A percentile compares a stretch with the other conserved stretches of the same genome.
Evolutionary conservation across 1,139 yeast species (phyloP).

Genomic region (Candida albicans): DNA sequence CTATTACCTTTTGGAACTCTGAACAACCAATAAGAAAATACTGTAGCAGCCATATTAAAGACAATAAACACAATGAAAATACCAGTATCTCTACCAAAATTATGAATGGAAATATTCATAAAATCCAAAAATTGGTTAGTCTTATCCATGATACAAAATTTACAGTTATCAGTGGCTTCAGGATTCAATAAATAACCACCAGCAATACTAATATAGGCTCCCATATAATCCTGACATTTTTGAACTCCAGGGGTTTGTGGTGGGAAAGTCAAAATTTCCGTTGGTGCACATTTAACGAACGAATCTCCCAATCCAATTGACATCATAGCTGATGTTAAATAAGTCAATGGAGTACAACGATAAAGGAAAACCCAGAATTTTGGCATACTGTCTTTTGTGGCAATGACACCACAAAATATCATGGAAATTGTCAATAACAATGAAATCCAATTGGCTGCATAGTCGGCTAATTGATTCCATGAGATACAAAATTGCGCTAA

Average conservation of each 20-base stretch:
- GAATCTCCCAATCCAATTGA: conserved; percentile 39
- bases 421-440: conserved; percentile 30
- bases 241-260: conserved; percentile 46
- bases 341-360: conserved; percentile 58
- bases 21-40: conserved; percentile 68
- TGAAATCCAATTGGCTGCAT: conserved; percentile 36
- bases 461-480: conserved; percentile 37
- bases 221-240: conserved; percentile 57
- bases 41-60: conserved; percentile 52
- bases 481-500: conserved; percentile 42
- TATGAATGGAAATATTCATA: conserved; percentile 42
- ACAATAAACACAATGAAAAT: conserved; percentile 47
- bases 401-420: conserved; percentile 38
- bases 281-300: conserved; percentile 23
- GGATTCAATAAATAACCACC: conserved; percentile 56
- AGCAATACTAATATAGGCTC: conserved; percentile 38
- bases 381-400: conserved; percentile 26
- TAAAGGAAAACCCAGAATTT: conserved; percentile 41
- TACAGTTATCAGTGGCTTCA: conserved; percentile 42
- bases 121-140: conserved; percentile 53
- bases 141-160: conserved; percentile 47
- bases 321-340: conserved; percentile 40
- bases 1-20: conserved; percentile 52
- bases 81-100: conserved; percentile 72
- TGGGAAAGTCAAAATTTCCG: conserved; percentile 25